Base-by-base conservation (phyloP, 2,329 filamentous ascomycete species). In the Sporothrix variecibatus region DNA sequence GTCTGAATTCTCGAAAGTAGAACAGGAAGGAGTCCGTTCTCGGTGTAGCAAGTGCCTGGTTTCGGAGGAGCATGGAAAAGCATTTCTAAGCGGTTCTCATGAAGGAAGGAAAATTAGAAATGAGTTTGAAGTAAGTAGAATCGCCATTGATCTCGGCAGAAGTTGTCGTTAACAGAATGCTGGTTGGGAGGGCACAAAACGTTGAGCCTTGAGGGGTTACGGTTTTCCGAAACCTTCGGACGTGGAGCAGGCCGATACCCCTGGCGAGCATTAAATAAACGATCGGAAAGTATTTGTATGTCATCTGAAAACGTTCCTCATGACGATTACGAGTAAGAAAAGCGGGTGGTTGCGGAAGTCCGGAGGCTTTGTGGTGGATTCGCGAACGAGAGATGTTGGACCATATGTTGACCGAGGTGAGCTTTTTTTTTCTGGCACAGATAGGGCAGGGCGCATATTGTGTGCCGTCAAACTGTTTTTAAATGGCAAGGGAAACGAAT, bases 351-450 rank as follows among this genome's bases (percentile, higher is more conserved):
- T 11, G 49, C 49, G 67, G 20, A n/a, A 11, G 28, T 26, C 49
- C 28, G 31, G 31, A 2, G 49, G 49, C 9, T 7, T 28, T 26
- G 46, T 70, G 49, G 67, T 49, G 49, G 49, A 70, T 70, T 70
- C 67, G 67, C 67, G 67, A 70, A 56, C n/a, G 49, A 9, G 3
- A 6, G 12, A 40, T 6, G 49, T 28, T n/a, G 20, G 67, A 70
- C 67, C 56, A 70, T 70, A 70, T n/a, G 67, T n/a, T 43, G 49
- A 17, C n/a, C 17, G 60, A 34, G 3, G 34, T 9, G 60, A 64
- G 31, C 2, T 2, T 40, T 64, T 7, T 23, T 64, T 62, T 64
- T 17, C 8, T 3, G 20, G 26, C 15, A 8, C 12, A 34, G 12
- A 20, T 31, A 34, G 26, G 56, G 26, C 12, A 20, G 20, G 17